phyloP scores from a whole-genome alignment of 306 rosid species.

The Cotoneaster glaucophyllus region DNA sequence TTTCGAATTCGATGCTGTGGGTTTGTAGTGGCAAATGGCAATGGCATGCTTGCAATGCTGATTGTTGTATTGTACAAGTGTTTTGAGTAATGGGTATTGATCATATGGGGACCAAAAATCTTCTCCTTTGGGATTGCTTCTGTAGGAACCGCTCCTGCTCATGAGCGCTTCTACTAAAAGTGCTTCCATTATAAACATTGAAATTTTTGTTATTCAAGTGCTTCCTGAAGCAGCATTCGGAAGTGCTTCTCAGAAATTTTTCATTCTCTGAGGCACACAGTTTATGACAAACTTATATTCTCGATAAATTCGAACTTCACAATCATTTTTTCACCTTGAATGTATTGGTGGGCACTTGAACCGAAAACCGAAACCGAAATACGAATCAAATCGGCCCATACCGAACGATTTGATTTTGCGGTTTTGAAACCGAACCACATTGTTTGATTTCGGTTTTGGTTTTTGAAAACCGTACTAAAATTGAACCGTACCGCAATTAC shows the following conservation, averaged over 20 bases:
- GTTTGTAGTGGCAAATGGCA: neutral
- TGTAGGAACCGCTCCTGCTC: neutral
- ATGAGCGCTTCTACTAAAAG: neutral
- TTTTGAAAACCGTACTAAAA: too few relatives aligned
- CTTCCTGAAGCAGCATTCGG: neutral
- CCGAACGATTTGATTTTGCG: too few relatives aligned
- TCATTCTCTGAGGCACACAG: too few relatives aligned
- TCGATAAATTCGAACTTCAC: neutral
- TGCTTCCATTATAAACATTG: neutral
- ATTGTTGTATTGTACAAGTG: neutral
- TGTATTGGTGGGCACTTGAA: too few relatives aligned
- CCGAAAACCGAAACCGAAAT: too few relatives aligned
- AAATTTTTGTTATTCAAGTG: neutral
- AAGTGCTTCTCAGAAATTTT: too few relatives aligned
- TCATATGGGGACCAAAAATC: neutral
- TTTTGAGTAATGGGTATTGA: constrained; percentile 10
- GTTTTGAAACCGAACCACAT: too few relatives aligned
- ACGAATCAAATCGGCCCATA: too few relatives aligned
- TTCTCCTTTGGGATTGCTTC: neutral
- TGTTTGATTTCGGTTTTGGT: too few relatives aligned
- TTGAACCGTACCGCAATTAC: too few relatives aligned
- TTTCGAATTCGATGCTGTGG: neutral
- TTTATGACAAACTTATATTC: neutral
- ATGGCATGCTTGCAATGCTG: constrained; percentile 7
- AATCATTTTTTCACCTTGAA: neutral